phyloP scores from a whole-genome alignment of 208 protist genomes.

The Trypanosoma scelopori region DNA sequence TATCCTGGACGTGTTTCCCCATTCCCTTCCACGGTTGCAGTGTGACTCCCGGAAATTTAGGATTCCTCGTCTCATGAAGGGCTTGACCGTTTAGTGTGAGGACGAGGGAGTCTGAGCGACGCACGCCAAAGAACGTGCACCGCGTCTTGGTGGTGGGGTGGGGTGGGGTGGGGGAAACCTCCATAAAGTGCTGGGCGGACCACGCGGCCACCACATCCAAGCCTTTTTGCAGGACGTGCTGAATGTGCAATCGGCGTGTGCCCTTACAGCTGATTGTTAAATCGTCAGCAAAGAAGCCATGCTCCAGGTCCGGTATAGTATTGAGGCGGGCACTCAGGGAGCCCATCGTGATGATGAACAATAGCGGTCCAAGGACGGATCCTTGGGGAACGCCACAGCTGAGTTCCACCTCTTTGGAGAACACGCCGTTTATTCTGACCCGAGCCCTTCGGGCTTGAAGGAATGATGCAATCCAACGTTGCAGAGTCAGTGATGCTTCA shows the following conservation, averaged over 20 bases:
- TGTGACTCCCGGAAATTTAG: constrained; percentile 13
- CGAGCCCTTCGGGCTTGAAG: constrained; percentile 2
- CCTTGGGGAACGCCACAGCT: constrained; percentile 36
- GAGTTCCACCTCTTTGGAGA: background rate
- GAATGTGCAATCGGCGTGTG: background rate
- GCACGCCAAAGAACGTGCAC: constrained; percentile 14
- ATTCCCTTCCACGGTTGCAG: constrained; percentile 16
- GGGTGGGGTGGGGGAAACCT: background rate
- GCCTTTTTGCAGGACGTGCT: constrained; percentile 7
- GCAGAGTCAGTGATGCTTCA: constrained; percentile 6
- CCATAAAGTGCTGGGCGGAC: constrained; percentile 7
- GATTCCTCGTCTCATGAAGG: background rate
- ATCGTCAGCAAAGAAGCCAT: constrained; percentile 37
- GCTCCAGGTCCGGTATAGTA: constrained; percentile 6
- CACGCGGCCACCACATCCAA: background rate
- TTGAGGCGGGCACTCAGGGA: constrained; percentile 24
- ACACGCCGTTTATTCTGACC: constrained; percentile 20
- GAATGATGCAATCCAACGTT: constrained; percentile 27
- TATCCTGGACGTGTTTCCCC: background rate
- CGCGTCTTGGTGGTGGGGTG: no score
- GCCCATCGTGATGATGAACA: constrained; percentile 37
- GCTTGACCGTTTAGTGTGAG: background rate
- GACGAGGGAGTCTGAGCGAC: background rate
- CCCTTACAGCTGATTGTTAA: constrained; percentile 20
- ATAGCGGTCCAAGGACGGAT: constrained; percentile 26